Conservation (phyloP, 2,329 filamentous ascomycete species). For the Thermothelomyces thermophilus region DNA sequence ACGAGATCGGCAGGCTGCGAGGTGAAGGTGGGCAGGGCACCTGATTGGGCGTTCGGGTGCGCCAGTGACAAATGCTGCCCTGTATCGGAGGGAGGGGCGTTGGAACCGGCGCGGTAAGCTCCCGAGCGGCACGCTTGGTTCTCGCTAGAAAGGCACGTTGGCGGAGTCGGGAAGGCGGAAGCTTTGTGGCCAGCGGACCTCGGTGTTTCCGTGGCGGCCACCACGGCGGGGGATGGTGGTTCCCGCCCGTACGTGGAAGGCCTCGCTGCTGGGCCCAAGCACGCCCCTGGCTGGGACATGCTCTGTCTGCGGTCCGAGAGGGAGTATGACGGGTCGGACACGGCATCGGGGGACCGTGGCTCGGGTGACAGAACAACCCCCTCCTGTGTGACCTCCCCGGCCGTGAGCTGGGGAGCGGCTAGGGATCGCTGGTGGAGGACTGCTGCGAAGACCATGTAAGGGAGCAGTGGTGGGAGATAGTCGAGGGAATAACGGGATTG, state of each 20-base stretch:
- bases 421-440: conserved; percentile 19
- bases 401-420: background rate
- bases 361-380: background rate
- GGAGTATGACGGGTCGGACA: background rate
- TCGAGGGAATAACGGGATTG: conserved; percentile 16
- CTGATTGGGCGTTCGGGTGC: background rate
- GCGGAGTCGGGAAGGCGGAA: conserved; percentile 9
- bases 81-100: conserved; percentile 1
- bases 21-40: conserved; percentile 15
- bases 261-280: background rate
- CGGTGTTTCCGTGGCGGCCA: conserved; percentile 2
- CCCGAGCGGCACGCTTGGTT: conserved; percentile 4
- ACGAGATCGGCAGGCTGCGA: conserved; percentile 19
- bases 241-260: background rate
- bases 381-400: background rate
- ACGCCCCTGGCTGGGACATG: background rate
- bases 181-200: background rate
- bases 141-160: background rate
- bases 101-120: conserved; percentile 5
- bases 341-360: conserved; percentile 1
- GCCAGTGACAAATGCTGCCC: background rate
- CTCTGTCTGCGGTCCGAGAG: background rate
- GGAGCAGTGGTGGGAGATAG: conserved; percentile 17
- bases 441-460: conserved; percentile 23
- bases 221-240: conserved; percentile 7